Base-by-base conservation (phyloP, 495 filamentous ascomycete genomes). In the Neurospora sp. region DNA sequence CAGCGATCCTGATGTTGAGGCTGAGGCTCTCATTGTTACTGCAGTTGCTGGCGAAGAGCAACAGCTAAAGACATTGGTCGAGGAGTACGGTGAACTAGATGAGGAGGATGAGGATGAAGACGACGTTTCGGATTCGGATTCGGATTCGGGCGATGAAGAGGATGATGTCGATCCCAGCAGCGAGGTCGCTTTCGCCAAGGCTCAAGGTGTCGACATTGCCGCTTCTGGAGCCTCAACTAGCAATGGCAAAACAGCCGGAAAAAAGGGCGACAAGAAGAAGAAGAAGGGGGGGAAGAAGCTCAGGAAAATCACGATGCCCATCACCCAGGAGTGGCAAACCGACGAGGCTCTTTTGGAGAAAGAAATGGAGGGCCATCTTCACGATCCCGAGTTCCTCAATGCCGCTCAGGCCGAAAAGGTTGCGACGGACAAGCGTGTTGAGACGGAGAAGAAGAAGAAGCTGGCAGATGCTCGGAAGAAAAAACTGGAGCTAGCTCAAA, bases 331-430 rank as follows among this genome's bases (percentile, higher is more conserved):
- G 59, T 88, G 86, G 86, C 81, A 84, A 73, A 74, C 76, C 40
- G 84, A 84, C 41, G 86, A 89, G 73, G 78, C 78, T 7, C 80
- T 79, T 10, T 76, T 89, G 1, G 85, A 87, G 44, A 70, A 79
- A 22, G 84, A 89, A 72, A 86, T 90, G 77, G 85, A 87, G 2
- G 79, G 79, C 12, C 85, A 84, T 44, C 75, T 85, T 9, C 76
- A 81, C 20, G 83, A 88, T 59, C 83, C 85, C 12, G 80, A 81
- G 20, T 77, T 84, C 14, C 82, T 87, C 31, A 81, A 81, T 40
- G 82, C 81, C 1, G 82, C 86, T 35, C 76, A 77, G 10, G 71
- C 61, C 27, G 75, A 65, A 37, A 61, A 61, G 22, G 12, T 16
- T 82, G 53, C 53, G 12, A 69, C 76, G 83, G 18, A 81, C 82